Conservation (phyloP, 1,284 basidiomycete genomes). For the Earliella scabrosa region DNA sequence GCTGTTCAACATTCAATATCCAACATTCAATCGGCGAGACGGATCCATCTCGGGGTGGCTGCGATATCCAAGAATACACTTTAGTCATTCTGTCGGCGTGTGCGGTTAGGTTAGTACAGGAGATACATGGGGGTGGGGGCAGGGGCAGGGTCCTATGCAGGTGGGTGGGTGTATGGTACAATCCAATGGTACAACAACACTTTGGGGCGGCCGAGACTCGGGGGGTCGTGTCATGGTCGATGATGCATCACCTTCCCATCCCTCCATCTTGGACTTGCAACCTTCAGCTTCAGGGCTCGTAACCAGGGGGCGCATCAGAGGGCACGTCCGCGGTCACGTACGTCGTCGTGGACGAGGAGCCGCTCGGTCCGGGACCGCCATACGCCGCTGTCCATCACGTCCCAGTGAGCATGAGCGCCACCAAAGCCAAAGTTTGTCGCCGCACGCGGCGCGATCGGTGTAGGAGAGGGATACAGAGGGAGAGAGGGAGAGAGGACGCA, state of each 20-base stretch:
- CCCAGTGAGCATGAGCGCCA: not conserved
- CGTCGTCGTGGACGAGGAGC: slow-evolving; percentile 41
- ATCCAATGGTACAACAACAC: not conserved
- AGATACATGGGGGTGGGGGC: not conserved
- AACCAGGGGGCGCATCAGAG: slow-evolving; percentile 66
- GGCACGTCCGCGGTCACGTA: slow-evolving; percentile 40
- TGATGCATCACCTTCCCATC: no score
- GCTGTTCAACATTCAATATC: no score
- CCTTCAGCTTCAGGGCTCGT: slow-evolving; percentile 48
- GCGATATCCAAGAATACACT: no score
- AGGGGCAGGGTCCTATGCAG: not conserved
- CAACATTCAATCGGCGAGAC: no score
- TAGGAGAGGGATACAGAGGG: not conserved
- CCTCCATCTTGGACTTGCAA: no score
- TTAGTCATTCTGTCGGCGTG: no score
- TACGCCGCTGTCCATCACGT: slow-evolving; percentile 13
- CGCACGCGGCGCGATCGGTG: not conserved
- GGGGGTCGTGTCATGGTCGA: no score
- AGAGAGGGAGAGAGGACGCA: slow-evolving; percentile 6
- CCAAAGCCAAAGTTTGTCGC: no score
- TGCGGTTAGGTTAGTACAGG: slow-evolving; percentile 2
- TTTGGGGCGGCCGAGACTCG: no score
- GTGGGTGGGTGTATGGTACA: not conserved
- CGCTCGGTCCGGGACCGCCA: slow-evolving; percentile 43
- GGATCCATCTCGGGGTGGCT: no score